Conservation (phyloP, 2,329 filamentous ascomycete species). For the Neocucurbitaria cava region DNA sequence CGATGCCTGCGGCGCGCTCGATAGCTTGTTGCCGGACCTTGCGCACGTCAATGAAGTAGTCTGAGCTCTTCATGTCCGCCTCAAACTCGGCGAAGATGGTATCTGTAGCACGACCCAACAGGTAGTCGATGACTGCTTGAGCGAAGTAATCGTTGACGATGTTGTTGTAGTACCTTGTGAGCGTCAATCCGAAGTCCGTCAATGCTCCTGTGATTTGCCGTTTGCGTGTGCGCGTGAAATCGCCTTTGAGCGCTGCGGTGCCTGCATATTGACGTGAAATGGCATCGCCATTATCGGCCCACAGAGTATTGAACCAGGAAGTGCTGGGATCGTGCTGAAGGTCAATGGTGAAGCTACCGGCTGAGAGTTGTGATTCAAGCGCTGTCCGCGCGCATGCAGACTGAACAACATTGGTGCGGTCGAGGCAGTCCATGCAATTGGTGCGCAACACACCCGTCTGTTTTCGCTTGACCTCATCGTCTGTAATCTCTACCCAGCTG, state of each 20-base stretch:
- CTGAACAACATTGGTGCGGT: conserved; percentile 95
- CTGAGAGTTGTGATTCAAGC: conserved; percentile 78
- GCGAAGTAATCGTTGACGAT: conserved; percentile 98
- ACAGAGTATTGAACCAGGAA: conserved; percentile 93
- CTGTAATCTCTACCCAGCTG: conserved; percentile 71
- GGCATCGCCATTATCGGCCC: conserved; percentile 97
- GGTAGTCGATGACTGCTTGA: conserved; percentile 92
- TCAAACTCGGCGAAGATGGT: conserved; percentile 94
- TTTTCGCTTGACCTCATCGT: conserved; percentile 50
- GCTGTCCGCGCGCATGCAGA: conserved; percentile 86
- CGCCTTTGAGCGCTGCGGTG: conserved; percentile 93
- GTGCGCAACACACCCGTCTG: conserved; percentile 86
- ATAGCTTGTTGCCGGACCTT: conserved; percentile 89
- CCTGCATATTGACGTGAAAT: conserved; percentile 96
- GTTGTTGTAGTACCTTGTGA: conserved; percentile 81
- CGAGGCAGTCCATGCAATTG: conserved; percentile 98
- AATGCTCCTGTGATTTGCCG: conserved; percentile 89
- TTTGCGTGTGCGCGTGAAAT: conserved; percentile 91
- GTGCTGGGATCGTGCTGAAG: conserved; percentile 79
- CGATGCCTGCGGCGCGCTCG: conserved; percentile 84
- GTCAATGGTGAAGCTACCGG: conserved; percentile 77
- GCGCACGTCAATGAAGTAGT: conserved; percentile 85
- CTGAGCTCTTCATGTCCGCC: conserved; percentile 87
- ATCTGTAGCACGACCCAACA: conserved; percentile 85
- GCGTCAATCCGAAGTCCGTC: conserved; percentile 86